phyloP scores from a whole-genome alignment of 179 eudicot species.

The Monotropa hypopitys region DNA sequence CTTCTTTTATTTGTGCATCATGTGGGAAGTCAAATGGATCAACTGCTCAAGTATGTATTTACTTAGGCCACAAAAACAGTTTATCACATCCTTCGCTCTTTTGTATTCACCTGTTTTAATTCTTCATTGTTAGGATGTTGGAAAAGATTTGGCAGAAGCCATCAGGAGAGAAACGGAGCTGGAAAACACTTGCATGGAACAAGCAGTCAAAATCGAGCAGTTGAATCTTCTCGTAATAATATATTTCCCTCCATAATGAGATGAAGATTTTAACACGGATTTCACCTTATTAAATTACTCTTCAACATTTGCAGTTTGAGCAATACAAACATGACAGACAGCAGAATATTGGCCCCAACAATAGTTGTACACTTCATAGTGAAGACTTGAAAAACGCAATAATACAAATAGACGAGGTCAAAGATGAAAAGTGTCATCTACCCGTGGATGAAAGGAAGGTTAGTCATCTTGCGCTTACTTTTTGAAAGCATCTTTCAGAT shows the following conservation, averaged over 20 bases:
- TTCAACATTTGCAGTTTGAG: constrained; percentile 38
- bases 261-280: not conserved
- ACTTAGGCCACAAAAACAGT: not conserved
- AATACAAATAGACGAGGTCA: constrained; percentile 11
- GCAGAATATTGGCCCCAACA: constrained; percentile 4
- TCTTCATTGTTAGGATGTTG: constrained; percentile 28
- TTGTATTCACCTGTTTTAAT: not conserved
- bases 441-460: constrained; percentile 34
- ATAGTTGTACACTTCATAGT: constrained; percentile 2
- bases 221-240: constrained; percentile 47
- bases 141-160: constrained; percentile 21
- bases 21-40: constrained; percentile 31
- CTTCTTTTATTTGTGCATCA: constrained; percentile 42
- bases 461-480: not conserved
- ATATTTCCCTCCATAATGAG: not conserved
- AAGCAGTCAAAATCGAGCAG: constrained; percentile 72
- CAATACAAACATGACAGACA: constrained; percentile 30
- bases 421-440: constrained; percentile 12
- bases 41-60: constrained; percentile 18
- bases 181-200: constrained; percentile 54
- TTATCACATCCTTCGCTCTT: not conserved
- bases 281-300: not conserved
- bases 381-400: constrained; percentile 9
- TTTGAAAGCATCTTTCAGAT: not conserved
- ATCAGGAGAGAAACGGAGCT: constrained; percentile 43